Percentiles rank a stretch among this genome's conserved stretches.
Evolutionary conservation across 2,329 filamentous ascomycete species (phyloP).

Genomic region (Fusarium coicis): DNA sequence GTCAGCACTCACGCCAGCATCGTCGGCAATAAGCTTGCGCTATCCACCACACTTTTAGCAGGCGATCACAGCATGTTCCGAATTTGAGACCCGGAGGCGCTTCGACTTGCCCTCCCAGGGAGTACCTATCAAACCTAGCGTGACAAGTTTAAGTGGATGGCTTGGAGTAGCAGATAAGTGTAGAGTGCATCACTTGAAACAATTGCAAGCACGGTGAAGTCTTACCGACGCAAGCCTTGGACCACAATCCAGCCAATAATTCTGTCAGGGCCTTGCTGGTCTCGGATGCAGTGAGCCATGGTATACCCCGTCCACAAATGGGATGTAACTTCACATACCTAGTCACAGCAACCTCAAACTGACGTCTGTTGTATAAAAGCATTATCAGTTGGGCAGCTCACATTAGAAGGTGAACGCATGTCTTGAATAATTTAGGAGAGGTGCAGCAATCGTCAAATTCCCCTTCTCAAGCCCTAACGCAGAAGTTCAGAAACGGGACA

Average conservation of each 20-base stretch:
- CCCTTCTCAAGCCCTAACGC: no score
- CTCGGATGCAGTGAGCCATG: neutral
- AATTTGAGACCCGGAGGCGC: neutral
- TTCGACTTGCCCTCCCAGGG: neutral
- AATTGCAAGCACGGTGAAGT: neutral
- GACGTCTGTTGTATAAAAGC: no score
- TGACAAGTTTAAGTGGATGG: neutral
- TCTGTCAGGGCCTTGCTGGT: neutral
- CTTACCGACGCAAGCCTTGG: rapidly evolving
- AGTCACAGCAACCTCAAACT: no score
- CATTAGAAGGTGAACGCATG: no score
- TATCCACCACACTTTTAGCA: neutral
- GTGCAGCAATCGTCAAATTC: no score
- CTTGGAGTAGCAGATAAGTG: neutral
- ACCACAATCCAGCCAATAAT: no score
- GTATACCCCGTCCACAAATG: no score
- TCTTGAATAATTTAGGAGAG: no score
- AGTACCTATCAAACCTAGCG: neutral
- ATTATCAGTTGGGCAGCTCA: no score
- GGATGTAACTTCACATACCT: no score
- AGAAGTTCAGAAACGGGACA: no score
- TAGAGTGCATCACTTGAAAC: neutral
- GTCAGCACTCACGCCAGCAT: neutral
- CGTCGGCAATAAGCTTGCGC: neutral
- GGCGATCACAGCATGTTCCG: neutral